phyloP scores from a whole-genome alignment of 2,329 filamentous ascomycete genomes.

The Fusarium vanettenii region DNA sequence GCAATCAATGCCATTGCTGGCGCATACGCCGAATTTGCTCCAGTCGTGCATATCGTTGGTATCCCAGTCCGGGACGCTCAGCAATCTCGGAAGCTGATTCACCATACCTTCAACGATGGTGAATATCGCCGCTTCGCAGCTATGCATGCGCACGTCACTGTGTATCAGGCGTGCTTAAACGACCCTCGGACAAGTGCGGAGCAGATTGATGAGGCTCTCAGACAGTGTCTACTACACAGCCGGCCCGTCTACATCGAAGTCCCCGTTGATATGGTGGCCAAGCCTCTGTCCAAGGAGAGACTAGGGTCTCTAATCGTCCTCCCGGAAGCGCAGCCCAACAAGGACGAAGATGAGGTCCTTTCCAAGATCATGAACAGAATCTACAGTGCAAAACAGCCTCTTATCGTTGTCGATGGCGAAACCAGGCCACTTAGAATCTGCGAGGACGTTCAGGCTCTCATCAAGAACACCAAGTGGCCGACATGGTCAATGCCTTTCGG shows the following conservation, averaged over 20 bases:
- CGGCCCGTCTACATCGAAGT: not conserved
- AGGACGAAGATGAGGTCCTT: constrained; percentile 26
- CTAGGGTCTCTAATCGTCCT: not conserved
- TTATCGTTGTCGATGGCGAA: constrained; percentile 65
- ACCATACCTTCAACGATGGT: constrained; percentile 68
- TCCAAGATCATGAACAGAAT: constrained; percentile 54
- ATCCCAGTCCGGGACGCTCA: constrained; percentile 58
- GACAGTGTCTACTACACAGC: not conserved
- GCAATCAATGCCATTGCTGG: not conserved
- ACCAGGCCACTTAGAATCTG: constrained; percentile 55
- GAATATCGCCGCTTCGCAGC: constrained; percentile 63
- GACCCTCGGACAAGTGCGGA: constrained; percentile 51
- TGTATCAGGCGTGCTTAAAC: constrained; percentile 57
- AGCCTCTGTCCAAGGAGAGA: not conserved
- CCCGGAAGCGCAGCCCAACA: not conserved
- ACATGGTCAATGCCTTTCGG: constrained; percentile 45
- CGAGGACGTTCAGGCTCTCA: constrained; percentile 55
- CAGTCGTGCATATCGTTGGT: not conserved
- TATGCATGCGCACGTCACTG: constrained; percentile 62
- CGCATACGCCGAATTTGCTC: not conserved
- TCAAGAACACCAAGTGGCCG: constrained; percentile 57
- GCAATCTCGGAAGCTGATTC: constrained; percentile 56
- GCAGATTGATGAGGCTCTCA: not conserved
- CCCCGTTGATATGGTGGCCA: not conserved
- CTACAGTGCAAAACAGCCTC: constrained; percentile 57